Conservation (phyloP, 352 stramenopile species). For the Phytophthora ramorum region DNA sequence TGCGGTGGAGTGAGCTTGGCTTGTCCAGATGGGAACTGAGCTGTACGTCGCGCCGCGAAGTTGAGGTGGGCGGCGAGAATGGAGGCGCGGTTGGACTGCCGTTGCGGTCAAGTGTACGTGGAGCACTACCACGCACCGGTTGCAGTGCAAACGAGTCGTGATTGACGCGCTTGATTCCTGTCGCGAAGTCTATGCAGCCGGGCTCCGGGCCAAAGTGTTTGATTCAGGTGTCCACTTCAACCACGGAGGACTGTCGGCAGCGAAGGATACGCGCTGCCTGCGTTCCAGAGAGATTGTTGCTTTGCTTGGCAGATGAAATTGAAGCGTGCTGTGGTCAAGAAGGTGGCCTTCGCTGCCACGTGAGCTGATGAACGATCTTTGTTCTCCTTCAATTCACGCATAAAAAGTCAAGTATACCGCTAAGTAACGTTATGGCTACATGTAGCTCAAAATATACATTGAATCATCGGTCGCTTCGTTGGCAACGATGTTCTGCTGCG, state of each 20-base stretch:
- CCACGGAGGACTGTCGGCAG: background rate
- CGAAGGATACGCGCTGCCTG: background rate
- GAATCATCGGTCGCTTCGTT: too few relatives aligned
- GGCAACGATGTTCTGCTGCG: too few relatives aligned
- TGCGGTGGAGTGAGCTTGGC: slow-evolving; percentile 13
- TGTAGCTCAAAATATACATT: too few relatives aligned
- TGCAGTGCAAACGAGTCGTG: background rate
- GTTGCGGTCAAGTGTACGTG: background rate
- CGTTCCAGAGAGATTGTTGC: background rate
- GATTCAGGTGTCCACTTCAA: background rate
- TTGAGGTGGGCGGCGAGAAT: background rate
- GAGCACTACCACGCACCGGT: background rate
- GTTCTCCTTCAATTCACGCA: too few relatives aligned
- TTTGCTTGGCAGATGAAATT: too few relatives aligned
- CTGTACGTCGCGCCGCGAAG: background rate
- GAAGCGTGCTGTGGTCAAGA: too few relatives aligned
- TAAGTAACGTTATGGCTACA: too few relatives aligned
- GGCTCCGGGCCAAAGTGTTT: background rate
- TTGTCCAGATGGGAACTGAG: slow-evolving; percentile 12
- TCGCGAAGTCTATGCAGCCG: background rate
- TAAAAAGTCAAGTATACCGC: too few relatives aligned
- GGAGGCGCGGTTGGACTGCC: too few relatives aligned
- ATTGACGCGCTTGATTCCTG: background rate
- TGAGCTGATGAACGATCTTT: too few relatives aligned
- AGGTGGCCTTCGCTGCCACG: too few relatives aligned